Conservation (phyloP, 208 protist species). For the Leptomonas pyrrhocoris region DNA sequence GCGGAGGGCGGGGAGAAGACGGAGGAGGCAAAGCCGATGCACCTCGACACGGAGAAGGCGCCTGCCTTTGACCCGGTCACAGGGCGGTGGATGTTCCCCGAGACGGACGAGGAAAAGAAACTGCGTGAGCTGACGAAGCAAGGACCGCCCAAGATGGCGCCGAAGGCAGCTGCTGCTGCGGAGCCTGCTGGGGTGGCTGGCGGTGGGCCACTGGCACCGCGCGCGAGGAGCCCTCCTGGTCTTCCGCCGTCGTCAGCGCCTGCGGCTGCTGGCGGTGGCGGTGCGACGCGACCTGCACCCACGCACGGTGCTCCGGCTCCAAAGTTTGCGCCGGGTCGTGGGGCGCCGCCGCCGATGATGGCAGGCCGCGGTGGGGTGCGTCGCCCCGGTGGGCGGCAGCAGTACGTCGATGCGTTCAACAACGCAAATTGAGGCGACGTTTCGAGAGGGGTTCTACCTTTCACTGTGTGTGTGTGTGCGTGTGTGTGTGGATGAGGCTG, state of each 20-base stretch:
- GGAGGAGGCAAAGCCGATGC: constrained; percentile 87
- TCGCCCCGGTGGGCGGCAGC: constrained; percentile 34
- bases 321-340: constrained; percentile 11
- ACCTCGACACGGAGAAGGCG: constrained; percentile 80
- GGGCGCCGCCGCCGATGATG: constrained; percentile 27
- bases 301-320: not conserved
- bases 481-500: too few relatives aligned
- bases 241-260: not conserved
- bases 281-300: not conserved
- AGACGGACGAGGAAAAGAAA: constrained; percentile 86
- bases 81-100: constrained; percentile 78
- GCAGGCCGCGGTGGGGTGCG: constrained; percentile 21
- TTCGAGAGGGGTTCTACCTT: not conserved
- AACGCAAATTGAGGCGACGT: constrained; percentile 9
- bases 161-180: constrained; percentile 2
- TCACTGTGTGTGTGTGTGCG: too few relatives aligned
- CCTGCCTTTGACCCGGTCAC: constrained; percentile 78
- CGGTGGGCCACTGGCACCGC: constrained; percentile 6
- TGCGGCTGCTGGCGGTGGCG: not conserved
- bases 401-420: constrained; percentile 90
- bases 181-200: constrained; percentile 15
- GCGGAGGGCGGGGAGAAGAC: constrained; percentile 11
- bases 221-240: not conserved
- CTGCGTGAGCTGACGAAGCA: constrained; percentile 57
- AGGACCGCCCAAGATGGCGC: constrained; percentile 67